Evolutionary conservation across 331 rosid species (phyloP).

Genomic region (Malus hybrid): DNA sequence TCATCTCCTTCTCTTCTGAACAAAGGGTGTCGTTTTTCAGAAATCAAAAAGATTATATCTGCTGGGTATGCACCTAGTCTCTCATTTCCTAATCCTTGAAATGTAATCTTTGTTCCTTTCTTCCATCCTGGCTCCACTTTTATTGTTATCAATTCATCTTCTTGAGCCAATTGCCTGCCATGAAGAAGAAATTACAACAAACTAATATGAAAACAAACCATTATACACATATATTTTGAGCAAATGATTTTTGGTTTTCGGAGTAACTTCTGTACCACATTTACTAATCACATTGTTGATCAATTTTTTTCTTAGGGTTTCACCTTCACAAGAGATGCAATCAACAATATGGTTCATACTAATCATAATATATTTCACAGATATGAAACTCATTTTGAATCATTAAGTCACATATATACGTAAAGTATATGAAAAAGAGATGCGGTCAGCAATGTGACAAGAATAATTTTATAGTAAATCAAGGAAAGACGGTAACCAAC

Average conservation of each 20-base stretch:
- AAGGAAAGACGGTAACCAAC: conserved; percentile 31
- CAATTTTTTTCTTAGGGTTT: not conserved
- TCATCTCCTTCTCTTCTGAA: conserved; percentile 76
- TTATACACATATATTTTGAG: not conserved
- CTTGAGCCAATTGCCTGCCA: conserved; percentile 41
- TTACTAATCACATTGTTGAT: not conserved
- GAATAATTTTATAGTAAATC: not conserved
- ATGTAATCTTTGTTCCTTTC: conserved; percentile 75
- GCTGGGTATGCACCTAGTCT: conserved; percentile 36
- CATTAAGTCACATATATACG: not conserved
- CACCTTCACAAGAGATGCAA: not conserved
- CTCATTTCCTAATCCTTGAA: conserved; percentile 68
- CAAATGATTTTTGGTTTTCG: not conserved
- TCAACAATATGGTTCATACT: not conserved
- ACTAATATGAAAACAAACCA: not conserved
- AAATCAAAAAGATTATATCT: conserved; percentile 42
- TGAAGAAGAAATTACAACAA: not conserved
- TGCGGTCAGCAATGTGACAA: not conserved
- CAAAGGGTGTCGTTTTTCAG: conserved; percentile 50
- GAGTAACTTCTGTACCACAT: not conserved
- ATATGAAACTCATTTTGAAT: not conserved
- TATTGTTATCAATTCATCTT: conserved; percentile 57
- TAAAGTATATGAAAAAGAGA: not conserved
- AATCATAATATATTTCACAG: not conserved
- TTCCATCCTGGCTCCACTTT: conserved; percentile 84